A percentile compares a stretch with the other conserved stretches of the same genome.
These are phyloP conservation scores for Globisporangium paddicum DNA, from an alignment of 352 stramenopile species.

Conservation along the genomic window DNA sequence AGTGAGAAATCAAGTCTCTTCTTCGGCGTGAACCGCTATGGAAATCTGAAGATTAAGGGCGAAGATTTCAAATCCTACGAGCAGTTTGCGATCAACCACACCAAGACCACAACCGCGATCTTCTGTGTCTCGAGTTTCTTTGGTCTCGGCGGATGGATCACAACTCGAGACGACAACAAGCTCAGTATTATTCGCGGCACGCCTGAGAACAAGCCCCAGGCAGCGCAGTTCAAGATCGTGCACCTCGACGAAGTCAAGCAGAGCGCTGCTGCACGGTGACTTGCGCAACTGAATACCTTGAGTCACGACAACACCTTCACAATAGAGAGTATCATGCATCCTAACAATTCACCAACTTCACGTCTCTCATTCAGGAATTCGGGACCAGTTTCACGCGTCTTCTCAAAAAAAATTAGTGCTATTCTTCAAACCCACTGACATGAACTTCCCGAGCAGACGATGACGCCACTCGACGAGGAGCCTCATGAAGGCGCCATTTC, in stretches of 20 bases:
- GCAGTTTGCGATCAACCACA: slow-evolving; percentile 57
- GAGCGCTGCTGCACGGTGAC: slow-evolving; percentile 4
- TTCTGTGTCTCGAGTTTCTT: slow-evolving; percentile 75
- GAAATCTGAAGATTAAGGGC: slow-evolving; percentile 58
- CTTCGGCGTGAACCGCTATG: slow-evolving; percentile 67
- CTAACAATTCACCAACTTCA: background rate
- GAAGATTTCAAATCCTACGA: slow-evolving; percentile 69
- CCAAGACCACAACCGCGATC: slow-evolving; percentile 40
- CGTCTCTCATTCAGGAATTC: background rate
- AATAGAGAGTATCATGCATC: background rate
- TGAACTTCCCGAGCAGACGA: background rate
- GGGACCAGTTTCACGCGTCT: background rate
- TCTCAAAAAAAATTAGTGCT: background rate
- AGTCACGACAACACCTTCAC: background rate
- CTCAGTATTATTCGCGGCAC: slow-evolving; percentile 57
- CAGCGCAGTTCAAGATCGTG: slow-evolving; percentile 55
- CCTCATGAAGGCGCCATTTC: background rate
- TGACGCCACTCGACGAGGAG: background rate
- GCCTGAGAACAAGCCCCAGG: slow-evolving; percentile 53
- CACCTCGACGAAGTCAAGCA: slow-evolving; percentile 33
- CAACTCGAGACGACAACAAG: slow-evolving; percentile 15
- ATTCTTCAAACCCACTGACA: background rate
- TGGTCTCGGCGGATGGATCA: slow-evolving; percentile 62
- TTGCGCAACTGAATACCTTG: background rate
- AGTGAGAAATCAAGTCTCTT: slow-evolving; percentile 64